Percentiles rank a stretch among this genome's conserved stretches.
Conservation (phyloP, 176 grass and related monocot species). For the Tuctoria greenei region DNA sequence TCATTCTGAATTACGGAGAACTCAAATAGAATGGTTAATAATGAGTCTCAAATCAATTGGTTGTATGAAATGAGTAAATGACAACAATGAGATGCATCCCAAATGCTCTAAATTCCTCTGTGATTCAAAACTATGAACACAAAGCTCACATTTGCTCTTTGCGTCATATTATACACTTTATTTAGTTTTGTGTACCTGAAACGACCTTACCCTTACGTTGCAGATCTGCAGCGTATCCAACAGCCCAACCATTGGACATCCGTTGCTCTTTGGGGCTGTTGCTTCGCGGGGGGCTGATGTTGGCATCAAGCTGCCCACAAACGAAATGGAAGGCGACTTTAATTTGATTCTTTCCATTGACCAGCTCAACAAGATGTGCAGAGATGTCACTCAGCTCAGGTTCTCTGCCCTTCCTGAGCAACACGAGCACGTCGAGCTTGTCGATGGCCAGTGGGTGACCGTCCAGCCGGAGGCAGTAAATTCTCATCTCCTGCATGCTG, state of each 20-base stretch:
- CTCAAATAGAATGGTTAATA: neutral
- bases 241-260: constrained; percentile 45
- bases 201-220: constrained; percentile 10
- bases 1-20: neutral
- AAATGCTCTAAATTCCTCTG: neutral
- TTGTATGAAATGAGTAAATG: neutral
- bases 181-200: neutral
- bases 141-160: neutral
- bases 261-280: constrained; percentile 64
- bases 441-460: constrained; percentile 41
- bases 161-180: neutral
- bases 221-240: constrained; percentile 73
- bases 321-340: constrained; percentile 32
- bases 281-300: constrained; percentile 44
- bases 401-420: constrained; percentile 52
- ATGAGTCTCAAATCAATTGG: neutral
- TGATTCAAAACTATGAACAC: neutral
- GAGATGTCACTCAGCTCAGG: constrained; percentile 58
- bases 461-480: constrained; percentile 45
- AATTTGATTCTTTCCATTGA: constrained; percentile 74
- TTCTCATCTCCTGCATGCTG: constrained; percentile 48
- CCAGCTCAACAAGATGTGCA: constrained; percentile 59
- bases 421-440: constrained; percentile 47
- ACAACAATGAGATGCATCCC: neutral
- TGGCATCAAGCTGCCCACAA: constrained; percentile 48